Evolutionary conservation across 495 filamentous ascomycete genomes (phyloP), one percentile per base, ranked within the genome.

Genomic region (Choiromyces venosus): DNA sequence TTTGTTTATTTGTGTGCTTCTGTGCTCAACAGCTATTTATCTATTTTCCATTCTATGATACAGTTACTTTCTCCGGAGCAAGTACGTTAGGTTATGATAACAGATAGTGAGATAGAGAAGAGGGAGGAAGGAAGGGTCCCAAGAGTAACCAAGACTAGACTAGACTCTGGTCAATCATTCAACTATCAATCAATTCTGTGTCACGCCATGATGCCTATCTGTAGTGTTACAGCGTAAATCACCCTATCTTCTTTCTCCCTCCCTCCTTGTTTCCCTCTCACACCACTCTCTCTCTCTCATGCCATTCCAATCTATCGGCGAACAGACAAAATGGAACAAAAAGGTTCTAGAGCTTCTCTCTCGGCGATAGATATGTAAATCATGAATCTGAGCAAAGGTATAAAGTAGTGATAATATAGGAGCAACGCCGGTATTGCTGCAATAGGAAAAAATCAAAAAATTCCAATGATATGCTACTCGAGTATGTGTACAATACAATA

Each of bases 201-300:
- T 18, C 52, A 33, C 25, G 4, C 52, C 52, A 61, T 1, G 52
- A 61, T 61, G 12, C 25, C 33, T 61, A 61, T 61, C 52, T 61
- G 25, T 61, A 14, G 52, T 52, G 52, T 29, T 33, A 61, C 25
- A 16, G 25, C 52, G 12, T 61, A 33, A 61, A 33, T 33, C 52
- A 16, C 12, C 52, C 52, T 16, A 29, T 56, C 46, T 46, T 18
- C 5, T 56, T 10, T 56, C 5, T 5, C 46, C n/a, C 46, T 82
- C 85, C 83, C 80, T 82, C 82, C 83, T 80, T 78, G 80, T 80
- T 79, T 74, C 80, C 76, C 77, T 70, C 73, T 68, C 75, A 65
- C 66, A 42, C 71, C 65, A 73, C 68, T 65, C 52, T 46, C 71
- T 42, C 65, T 52, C 37, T 69, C 69, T 69, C 69, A 70, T 25